A percentile compares a stretch with the other conserved stretches of the same genome.
Evolutionary conservation across 2,329 filamentous ascomycete species (phyloP).

Genomic region (Karstenula rhodostoma): DNA sequence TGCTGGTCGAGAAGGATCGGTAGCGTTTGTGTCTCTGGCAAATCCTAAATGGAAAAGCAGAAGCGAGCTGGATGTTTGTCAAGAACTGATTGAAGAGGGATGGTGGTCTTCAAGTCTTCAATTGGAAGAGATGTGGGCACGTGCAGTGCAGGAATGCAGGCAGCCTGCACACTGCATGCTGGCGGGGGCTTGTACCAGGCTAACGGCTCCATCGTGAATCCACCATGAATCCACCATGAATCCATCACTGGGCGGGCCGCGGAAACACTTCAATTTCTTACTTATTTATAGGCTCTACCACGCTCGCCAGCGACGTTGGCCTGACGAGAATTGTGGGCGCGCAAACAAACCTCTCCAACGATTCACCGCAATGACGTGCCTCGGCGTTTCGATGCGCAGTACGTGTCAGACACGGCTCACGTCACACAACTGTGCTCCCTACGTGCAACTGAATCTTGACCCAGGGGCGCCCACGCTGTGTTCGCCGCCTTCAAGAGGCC

Average conservation of each 20-base stretch:
- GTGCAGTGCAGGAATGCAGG: constrained; percentile 7
- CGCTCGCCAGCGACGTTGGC: neutral
- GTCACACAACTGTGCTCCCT: neutral
- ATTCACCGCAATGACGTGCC: neutral
- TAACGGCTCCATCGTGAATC: neutral
- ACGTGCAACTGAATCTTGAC: neutral
- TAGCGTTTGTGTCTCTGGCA: neutral
- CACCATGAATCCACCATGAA: neutral
- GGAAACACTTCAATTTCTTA: neutral
- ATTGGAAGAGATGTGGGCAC: constrained; percentile 4
- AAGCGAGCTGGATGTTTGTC: neutral
- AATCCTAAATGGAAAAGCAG: neutral
- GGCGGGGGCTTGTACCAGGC: constrained; percentile 11
- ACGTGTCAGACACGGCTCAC: neutral
- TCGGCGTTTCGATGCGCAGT: neutral
- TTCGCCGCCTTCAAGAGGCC: neutral
- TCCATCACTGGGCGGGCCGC: neutral
- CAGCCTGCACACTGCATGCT: neutral
- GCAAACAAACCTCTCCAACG: neutral
- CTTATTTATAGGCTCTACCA: neutral
- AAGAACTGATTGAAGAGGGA: constrained; percentile 7
- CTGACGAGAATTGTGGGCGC: neutral
- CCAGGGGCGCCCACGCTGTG: neutral
- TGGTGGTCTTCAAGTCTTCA: constrained; percentile 1
- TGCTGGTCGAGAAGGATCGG: neutral